Conservation (phyloP, 2,329 filamentous ascomycete genomes). For the Graphilbum fragrans region DNA sequence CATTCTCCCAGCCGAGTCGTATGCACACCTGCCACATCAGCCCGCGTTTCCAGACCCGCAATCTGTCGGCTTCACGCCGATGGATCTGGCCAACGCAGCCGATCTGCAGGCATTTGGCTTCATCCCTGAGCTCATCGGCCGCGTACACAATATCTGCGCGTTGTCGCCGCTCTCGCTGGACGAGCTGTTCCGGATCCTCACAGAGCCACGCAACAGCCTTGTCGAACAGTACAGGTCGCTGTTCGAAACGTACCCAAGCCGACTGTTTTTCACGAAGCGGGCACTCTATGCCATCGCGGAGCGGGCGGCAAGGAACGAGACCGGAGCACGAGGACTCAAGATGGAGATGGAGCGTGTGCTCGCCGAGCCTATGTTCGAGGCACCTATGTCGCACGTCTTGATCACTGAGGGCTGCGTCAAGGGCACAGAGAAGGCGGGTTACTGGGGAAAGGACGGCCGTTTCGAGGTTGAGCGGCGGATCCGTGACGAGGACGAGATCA, state of each 20-base stretch:
- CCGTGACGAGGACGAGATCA: constrained; percentile 48
- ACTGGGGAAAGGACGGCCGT: constrained; percentile 58
- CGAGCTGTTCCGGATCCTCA: constrained; percentile 75
- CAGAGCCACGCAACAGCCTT: constrained; percentile 81
- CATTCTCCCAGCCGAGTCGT: constrained; percentile 52
- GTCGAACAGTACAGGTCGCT: constrained; percentile 81
- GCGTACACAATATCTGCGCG: constrained; percentile 80
- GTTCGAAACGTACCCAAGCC: constrained; percentile 68
- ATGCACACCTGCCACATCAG: constrained; percentile 45
- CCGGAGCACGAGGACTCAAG: constrained; percentile 67
- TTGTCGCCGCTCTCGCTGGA: constrained; percentile 59
- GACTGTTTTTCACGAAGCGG: constrained; percentile 70
- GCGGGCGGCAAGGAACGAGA: constrained; percentile 46
- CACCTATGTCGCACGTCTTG: constrained; percentile 63
- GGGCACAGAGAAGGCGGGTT: constrained; percentile 45
- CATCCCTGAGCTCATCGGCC: constrained; percentile 92
- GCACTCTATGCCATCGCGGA: constrained; percentile 74
- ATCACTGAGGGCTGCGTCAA: constrained; percentile 59
- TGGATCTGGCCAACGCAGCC: constrained; percentile 62
- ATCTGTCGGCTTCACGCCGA: constrained; percentile 33
- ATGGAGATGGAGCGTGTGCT: constrained; percentile 72
- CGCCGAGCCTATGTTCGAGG: constrained; percentile 71
- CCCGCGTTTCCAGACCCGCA: constrained; percentile 18
- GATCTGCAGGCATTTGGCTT: constrained; percentile 80
- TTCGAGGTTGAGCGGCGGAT: constrained; percentile 58